Percentiles rank a stretch among this genome's conserved stretches.
Conservation (phyloP, 495 filamentous ascomycete genomes). For the Parathielavia hyrcaniae region DNA sequence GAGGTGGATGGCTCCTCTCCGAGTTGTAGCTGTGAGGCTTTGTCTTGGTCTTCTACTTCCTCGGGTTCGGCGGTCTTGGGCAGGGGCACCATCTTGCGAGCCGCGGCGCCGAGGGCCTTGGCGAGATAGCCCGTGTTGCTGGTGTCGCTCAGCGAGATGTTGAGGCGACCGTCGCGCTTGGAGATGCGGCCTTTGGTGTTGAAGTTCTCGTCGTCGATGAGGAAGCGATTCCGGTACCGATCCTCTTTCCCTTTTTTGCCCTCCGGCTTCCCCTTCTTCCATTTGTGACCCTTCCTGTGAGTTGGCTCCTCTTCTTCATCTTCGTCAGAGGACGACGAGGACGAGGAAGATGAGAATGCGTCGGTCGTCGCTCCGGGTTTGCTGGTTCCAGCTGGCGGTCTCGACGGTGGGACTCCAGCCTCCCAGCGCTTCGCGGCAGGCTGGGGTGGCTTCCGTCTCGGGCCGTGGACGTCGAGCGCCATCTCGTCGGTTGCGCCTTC, state of each 20-base stretch:
- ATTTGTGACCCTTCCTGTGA: neutral
- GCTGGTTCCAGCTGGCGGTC: constrained; percentile 3
- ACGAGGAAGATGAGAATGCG: neutral
- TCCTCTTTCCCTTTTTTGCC: constrained; percentile 25
- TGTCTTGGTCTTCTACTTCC: neutral
- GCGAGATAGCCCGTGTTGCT: constrained; percentile 60
- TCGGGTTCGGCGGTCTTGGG: constrained; percentile 14
- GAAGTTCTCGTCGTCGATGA: constrained; percentile 58
- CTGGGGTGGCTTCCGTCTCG: constrained; percentile 10
- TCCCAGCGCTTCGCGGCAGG: constrained; percentile 18
- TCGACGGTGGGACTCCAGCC: constrained; percentile 18
- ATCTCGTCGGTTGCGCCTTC: neutral
- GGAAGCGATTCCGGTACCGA: constrained; percentile 42
- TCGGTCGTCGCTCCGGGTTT: neutral
- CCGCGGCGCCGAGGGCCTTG: constrained; percentile 58
- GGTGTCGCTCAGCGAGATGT: constrained; percentile 63
- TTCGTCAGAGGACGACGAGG: constrained; percentile 29
- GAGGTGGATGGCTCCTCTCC: neutral
- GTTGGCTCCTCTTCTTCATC: constrained; percentile 14
- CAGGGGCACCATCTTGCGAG: constrained; percentile 35
- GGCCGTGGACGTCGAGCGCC: neutral
- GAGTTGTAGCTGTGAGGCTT: neutral
- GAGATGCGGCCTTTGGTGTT: constrained; percentile 58
- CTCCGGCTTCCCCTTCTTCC: constrained; percentile 13
- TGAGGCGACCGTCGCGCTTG: constrained; percentile 62